Conservation (phyloP, 805 yeast species). For the Yarrowia yakushimensis region DNA sequence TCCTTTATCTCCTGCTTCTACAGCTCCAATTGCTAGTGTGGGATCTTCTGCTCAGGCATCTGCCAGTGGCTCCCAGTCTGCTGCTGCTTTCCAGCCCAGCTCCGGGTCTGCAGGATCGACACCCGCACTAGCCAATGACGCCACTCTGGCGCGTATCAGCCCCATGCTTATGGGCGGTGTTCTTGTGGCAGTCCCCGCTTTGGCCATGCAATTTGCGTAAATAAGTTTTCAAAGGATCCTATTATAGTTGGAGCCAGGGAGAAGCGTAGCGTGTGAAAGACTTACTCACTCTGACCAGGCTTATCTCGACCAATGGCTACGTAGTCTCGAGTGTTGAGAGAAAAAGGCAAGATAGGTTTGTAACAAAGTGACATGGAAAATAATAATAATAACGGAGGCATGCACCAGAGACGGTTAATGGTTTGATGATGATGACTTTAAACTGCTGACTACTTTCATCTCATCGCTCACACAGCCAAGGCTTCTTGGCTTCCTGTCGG, state of each 20-base stretch:
- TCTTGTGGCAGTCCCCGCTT: slow-evolving; percentile 4
- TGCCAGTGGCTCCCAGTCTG: neutral
- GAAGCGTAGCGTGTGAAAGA: slow-evolving; percentile 4
- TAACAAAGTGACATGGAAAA: neutral
- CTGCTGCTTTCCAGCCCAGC: neutral
- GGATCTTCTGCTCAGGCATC: neutral
- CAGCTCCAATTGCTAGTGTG: neutral
- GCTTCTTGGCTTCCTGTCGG: neutral
- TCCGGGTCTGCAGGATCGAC: neutral
- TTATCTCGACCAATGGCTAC: slow-evolving; percentile 10
- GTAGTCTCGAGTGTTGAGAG: neutral
- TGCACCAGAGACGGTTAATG: neutral
- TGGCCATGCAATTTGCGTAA: neutral
- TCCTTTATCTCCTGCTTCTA: neutral
- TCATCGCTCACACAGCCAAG: neutral
- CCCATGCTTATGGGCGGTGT: slow-evolving; percentile 16
- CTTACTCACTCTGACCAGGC: neutral
- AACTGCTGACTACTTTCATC: neutral
- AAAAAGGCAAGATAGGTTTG: slow-evolving; percentile 2
- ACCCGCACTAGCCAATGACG: slow-evolving; percentile 8
- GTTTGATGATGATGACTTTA: neutral
- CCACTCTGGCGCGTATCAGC: slow-evolving; percentile 23
- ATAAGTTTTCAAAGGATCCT: neutral
- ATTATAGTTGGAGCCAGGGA: slow-evolving; percentile 13
- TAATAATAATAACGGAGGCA: neutral